Conservation (phyloP, 2,329 filamentous ascomycete species). For the Alternaria triticimaculans region DNA sequence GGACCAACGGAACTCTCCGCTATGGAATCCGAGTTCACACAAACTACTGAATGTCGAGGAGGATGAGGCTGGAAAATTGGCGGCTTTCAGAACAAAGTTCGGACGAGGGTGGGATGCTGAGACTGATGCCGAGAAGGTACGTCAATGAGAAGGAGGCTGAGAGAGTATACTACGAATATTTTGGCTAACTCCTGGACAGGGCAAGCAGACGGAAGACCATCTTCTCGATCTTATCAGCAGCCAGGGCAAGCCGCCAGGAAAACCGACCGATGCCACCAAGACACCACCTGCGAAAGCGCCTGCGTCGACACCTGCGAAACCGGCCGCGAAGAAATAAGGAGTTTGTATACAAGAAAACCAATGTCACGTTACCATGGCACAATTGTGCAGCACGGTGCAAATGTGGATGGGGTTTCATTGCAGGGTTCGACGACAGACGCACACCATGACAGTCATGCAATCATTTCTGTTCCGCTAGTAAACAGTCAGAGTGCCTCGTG, state of each 20-base stretch:
- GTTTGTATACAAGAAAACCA: not conserved
- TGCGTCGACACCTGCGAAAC: conserved; percentile 10
- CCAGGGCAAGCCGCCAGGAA: conserved; percentile 19
- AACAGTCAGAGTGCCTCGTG: not conserved
- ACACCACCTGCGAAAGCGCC: conserved; percentile 20
- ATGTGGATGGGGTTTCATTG: conserved; percentile 2
- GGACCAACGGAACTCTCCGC: conserved; percentile 84
- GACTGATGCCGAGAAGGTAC: conserved; percentile 12
- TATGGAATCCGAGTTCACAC: conserved; percentile 89
- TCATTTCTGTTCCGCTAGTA: not conserved
- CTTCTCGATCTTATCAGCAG: conserved; percentile 44
- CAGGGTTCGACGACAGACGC: not conserved
- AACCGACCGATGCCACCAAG: conserved; percentile 24
- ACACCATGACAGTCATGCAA: not conserved
- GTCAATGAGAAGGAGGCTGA: not conserved
- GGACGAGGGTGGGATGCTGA: conserved; percentile 78
- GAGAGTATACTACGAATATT: not conserved
- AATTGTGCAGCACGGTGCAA: not conserved
- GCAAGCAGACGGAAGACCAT: conserved; percentile 31
- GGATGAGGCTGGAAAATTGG: conserved; percentile 90
- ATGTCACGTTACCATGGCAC: not conserved
- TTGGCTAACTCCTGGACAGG: conserved; percentile 13
- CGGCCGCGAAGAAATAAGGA: conserved; percentile 17
- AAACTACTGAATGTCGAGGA: conserved; percentile 87
- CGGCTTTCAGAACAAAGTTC: conserved; percentile 84